phyloP scores from a whole-genome alignment of 1,284 basidiomycete genomes.

The Stereum hirsutum region DNA sequence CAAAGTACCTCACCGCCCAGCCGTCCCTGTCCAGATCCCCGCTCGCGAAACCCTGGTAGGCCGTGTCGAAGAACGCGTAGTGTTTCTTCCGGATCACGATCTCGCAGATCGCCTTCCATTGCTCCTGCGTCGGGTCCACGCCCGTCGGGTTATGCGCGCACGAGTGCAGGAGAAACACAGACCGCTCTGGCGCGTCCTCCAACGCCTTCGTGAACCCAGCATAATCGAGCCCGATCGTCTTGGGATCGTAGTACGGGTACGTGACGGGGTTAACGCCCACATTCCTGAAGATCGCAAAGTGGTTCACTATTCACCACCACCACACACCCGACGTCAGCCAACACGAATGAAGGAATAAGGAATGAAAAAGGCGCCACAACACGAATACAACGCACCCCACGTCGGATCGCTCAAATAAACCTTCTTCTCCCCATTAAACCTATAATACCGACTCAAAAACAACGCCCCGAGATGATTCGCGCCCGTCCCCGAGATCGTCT shows the following conservation, averaged over 20 bases:
- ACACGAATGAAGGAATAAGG: slow-evolving; percentile 2
- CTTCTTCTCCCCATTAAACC: slow-evolving; percentile 55
- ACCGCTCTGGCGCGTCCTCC: slow-evolving; percentile 57
- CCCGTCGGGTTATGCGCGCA: slow-evolving; percentile 97
- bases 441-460: slow-evolving; percentile 84
- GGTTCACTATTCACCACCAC: slow-evolving; percentile 55
- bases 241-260: slow-evolving; percentile 88
- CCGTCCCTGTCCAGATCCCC: slow-evolving; percentile 76
- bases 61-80: slow-evolving; percentile 92
- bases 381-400: slow-evolving; percentile 59
- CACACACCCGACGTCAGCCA: slow-evolving; percentile 1
- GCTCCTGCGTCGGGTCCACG: slow-evolving; percentile 84
- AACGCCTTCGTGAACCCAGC: slow-evolving; percentile 64
- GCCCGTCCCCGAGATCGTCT: slow-evolving; percentile 94
- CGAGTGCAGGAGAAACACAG: slow-evolving; percentile 86
- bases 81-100: slow-evolving; percentile 72
- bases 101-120: slow-evolving; percentile 81
- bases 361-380: neutral
- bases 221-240: slow-evolving; percentile 86
- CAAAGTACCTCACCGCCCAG: slow-evolving; percentile 73
- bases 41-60: slow-evolving; percentile 91
- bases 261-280: slow-evolving; percentile 74
- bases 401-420: slow-evolving; percentile 87
- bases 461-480: slow-evolving; percentile 89
- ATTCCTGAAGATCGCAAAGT: slow-evolving; percentile 83